phyloP scores from a whole-genome alignment of 2,329 filamentous ascomycete genomes.

The Aspergillus amoenus region DNA sequence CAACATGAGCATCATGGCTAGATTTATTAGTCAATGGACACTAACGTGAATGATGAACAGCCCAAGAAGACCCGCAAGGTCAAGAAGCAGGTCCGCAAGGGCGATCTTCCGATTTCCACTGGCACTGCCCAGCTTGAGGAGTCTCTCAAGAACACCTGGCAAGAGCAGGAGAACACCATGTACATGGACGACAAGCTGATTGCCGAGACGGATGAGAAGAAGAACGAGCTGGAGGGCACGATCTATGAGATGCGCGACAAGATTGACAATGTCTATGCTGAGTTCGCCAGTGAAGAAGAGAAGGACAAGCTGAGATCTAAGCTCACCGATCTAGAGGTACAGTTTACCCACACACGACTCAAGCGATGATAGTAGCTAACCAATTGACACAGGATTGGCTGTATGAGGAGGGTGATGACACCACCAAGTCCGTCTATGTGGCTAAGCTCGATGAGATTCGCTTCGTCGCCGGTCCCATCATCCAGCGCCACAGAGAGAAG shows the following conservation, averaged over 20 bases:
- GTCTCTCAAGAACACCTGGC: conserved; percentile 62
- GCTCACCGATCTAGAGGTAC: conserved; percentile 82
- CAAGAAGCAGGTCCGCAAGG: conserved; percentile 99
- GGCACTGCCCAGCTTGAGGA: conserved; percentile 79
- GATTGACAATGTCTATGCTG: conserved; percentile 85
- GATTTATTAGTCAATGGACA: conserved; percentile 73
- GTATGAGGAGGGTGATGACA: conserved; percentile 94
- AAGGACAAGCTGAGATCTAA: conserved; percentile 82
- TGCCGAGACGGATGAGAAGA: conserved; percentile 97
- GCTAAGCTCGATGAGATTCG: conserved; percentile 96
- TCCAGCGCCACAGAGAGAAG: conserved; percentile 95
- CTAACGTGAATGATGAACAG: conserved; percentile 65
- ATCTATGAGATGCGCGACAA: conserved; percentile 97
- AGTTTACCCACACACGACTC: conserved; percentile 29
- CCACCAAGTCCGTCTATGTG: conserved; percentile 88
- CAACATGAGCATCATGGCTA: conserved; percentile 18
- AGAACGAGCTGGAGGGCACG: conserved; percentile 97
- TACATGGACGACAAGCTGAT: conserved; percentile 98
- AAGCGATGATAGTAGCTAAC: conserved; percentile 17
- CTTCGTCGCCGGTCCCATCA: conserved; percentile 82
- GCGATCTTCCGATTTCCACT: conserved; percentile 82
- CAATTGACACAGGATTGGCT: conserved; percentile 78
- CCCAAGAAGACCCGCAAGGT: conserved; percentile 90
- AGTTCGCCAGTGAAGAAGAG: conserved; percentile 88
- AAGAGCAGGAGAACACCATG: conserved; percentile 87